Percentiles rank a stretch among this genome's conserved stretches.
Conservation (phyloP, 1,284 basidiomycete genomes). For the Leccinum huronense region DNA sequence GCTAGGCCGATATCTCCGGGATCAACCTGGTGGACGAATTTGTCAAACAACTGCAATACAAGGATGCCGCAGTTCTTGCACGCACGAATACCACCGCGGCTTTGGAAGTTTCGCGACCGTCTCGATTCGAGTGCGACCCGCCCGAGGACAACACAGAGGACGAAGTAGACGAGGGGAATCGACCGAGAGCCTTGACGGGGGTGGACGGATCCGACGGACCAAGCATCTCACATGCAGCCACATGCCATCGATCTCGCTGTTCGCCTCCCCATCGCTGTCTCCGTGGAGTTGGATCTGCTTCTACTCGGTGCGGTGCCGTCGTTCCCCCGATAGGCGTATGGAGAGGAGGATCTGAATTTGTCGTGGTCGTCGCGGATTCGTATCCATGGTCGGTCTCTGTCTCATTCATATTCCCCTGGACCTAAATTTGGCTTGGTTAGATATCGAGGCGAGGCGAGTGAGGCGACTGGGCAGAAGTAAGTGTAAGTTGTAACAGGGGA, state of each 20-base stretch:
- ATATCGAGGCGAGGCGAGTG: conserved; percentile 2
- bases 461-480: neutral
- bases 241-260: conserved; percentile 16
- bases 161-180: conserved; percentile 10
- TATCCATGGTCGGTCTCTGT: conserved; percentile 29
- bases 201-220: conserved; percentile 17
- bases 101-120: conserved; percentile 13
- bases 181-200: conserved; percentile 19
- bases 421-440: conserved; percentile 5
- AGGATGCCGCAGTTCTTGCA: no score
- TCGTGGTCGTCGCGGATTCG: conserved; percentile 32
- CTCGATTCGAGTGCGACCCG: conserved; percentile 5
- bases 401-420: conserved; percentile 18
- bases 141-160: neutral
- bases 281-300: conserved; percentile 13
- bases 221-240: conserved; percentile 4
- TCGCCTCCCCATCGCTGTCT: conserved; percentile 18
- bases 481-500: neutral
- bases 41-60: no score
- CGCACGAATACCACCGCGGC: conserved; percentile 19
- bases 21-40: no score
- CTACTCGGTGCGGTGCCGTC: conserved; percentile 3
- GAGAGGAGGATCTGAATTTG: conserved; percentile 32
- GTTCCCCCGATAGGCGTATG: conserved; percentile 28
- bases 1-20: no score